Base-by-base conservation (phyloP, 164 flowering plant genomes). In the Magnolia sinica region DNA sequence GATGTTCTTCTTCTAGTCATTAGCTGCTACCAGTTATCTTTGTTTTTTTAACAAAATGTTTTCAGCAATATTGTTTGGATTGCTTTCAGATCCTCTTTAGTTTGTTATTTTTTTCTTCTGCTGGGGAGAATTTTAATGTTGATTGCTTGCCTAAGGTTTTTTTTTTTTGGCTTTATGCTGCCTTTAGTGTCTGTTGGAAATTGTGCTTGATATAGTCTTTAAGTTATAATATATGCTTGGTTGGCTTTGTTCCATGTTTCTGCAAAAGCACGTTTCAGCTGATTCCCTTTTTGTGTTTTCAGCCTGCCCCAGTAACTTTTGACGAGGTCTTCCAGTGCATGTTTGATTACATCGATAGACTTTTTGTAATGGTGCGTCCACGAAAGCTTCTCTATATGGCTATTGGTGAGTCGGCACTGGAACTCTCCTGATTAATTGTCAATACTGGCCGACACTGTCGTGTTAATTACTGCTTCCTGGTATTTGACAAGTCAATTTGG, bases 341-440 rank as follows among this genome's bases (percentile, higher is more conserved):
- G 88, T 96, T 94, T 82, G 97, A 92, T 76, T 94, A 94, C 80
- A 91, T 94, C 75, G 98, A 93, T 80, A 81, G 97, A 66, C 94
- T 94, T 45, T 96, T 96, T 82, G 89, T 82, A 65, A 93, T 94
- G 98, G 99, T 94, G 55, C 92, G 98, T 1, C 99, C 99, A 4
- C 82, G 99, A 22, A 96, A 94, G 83, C 80, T 96, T 76, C 85
- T 96, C 2, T 96, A 82, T 80, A 92, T 96, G 98, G 99, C 99
- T 70, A 94, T 96, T 75, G 98, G 98, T 95, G 75, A 84, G 96
- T 88, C 61, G 8, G 76, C 52, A 23, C 27, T 66, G 29, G 10
- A 69, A 29, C 19, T 8, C 9, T 18, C 10, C 49, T 16, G 20
- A 3, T 7, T 29, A 8, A 16, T n/a, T 22, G 58, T 20, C 20